Percentiles rank a stretch among this genome's conserved stretches.
phyloP scores from a whole-genome alignment of 2,329 filamentous ascomycete genomes.

The Pestalotiopsis sp. region DNA sequence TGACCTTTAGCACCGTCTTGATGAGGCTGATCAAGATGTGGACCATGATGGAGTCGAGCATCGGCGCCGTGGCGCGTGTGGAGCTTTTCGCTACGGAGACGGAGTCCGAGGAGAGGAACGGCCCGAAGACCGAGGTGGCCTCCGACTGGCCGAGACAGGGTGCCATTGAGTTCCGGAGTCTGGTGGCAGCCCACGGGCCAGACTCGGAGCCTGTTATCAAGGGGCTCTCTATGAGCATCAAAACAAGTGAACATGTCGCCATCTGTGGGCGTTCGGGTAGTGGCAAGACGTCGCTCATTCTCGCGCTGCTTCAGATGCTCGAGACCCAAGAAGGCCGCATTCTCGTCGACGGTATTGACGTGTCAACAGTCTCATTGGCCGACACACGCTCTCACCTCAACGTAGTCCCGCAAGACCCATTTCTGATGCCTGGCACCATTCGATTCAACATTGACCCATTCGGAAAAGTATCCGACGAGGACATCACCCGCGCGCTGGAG shows the following conservation, averaged over 20 bases:
- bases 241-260: constrained; percentile 14
- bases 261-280: constrained; percentile 19
- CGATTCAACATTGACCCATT: constrained; percentile 20
- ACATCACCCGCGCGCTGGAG: constrained; percentile 11
- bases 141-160: constrained; percentile 10
- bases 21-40: constrained; percentile 31
- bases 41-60: constrained; percentile 29
- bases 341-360: constrained; percentile 16
- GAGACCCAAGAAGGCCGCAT: constrained; percentile 13
- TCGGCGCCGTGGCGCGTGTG: constrained; percentile 21
- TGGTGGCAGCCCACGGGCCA: constrained; percentile 3
- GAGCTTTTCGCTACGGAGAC: constrained; percentile 7
- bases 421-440: constrained; percentile 18
- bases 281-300: constrained; percentile 17
- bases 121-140: background rate
- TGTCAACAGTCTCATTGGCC: constrained; percentile 1
- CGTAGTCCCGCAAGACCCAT: constrained; percentile 19
- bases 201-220: constrained; percentile 12
- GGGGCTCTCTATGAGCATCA: constrained; percentile 11
- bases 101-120: constrained; percentile 4
- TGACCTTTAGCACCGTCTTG: constrained; percentile 34
- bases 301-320: constrained; percentile 18
- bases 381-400: constrained; percentile 17
- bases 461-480: background rate
- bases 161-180: background rate